A percentile compares a stretch with the other conserved stretches of the same genome.
These are phyloP conservation scores for Triticum aestivum DNA, from an alignment of 176 grass and related monocot species.

Conservation along the genomic window DNA sequence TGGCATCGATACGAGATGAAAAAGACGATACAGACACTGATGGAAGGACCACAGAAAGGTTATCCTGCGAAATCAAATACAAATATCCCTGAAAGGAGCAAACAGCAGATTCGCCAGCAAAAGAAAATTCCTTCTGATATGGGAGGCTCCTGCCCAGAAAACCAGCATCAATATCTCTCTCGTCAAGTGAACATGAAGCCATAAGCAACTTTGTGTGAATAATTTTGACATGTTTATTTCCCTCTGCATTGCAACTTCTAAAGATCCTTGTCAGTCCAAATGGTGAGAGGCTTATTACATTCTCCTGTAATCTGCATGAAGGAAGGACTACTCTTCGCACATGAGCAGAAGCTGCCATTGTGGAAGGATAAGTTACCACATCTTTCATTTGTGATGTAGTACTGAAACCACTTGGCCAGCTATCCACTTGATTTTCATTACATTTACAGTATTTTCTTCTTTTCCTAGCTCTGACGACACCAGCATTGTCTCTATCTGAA, in stretches of 20 bases:
- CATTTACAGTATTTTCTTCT: constrained; percentile 45
- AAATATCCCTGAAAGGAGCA: constrained; percentile 81
- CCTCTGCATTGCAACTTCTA: constrained; percentile 42
- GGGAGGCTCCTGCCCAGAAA: constrained; percentile 24
- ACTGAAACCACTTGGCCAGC: constrained; percentile 56
- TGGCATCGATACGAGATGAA: constrained; percentile 30
- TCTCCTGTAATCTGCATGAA: constrained; percentile 62
- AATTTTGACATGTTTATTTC: constrained; percentile 51
- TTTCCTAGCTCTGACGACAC: constrained; percentile 39
- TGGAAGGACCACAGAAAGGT: constrained; percentile 84
- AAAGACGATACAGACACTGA: constrained; percentile 58
- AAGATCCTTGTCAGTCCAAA: constrained; percentile 76
- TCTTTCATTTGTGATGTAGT: constrained; percentile 41
- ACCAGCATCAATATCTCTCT: constrained; percentile 42
- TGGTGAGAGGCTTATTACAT: constrained; percentile 71
- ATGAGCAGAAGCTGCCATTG: constrained; percentile 23
- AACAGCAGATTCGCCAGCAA: constrained; percentile 60
- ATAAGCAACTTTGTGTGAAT: constrained; percentile 58
- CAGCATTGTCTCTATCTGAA: constrained; percentile 27
- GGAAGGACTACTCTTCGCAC: constrained; percentile 75
- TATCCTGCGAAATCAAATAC: constrained; percentile 74
- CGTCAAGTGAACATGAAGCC: constrained; percentile 35
- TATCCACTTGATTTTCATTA: constrained; percentile 39
- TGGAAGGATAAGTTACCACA: constrained; percentile 23
- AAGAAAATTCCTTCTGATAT: constrained; percentile 49